phyloP scores from a whole-genome alignment of 2,329 filamentous ascomycete species.

The Didymella glomerata region DNA sequence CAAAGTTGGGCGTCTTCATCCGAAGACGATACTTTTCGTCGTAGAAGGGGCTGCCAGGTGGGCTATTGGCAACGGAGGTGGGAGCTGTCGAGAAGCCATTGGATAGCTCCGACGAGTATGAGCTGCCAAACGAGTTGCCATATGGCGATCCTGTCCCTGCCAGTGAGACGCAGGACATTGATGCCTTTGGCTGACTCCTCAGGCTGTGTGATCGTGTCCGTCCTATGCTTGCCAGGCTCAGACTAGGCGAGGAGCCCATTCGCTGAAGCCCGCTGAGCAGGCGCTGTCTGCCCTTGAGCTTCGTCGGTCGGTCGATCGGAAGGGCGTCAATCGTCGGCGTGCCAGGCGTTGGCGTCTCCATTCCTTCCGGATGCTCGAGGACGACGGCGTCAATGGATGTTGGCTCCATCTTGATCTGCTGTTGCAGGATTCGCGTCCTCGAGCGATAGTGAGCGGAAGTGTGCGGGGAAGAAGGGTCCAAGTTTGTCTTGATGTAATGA shows the following conservation, averaged over 20 bases:
- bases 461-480: constrained; percentile 24
- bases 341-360: constrained; percentile 23
- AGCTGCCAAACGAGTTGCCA: constrained; percentile 62
- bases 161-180: constrained; percentile 71
- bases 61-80: constrained; percentile 60
- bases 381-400: constrained; percentile 51
- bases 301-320: constrained; percentile 59
- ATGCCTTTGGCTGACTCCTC: constrained; percentile 68
- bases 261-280: constrained; percentile 78
- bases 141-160: constrained; percentile 61
- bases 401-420: constrained; percentile 43
- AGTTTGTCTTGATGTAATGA: constrained; percentile 10
- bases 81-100: constrained; percentile 65
- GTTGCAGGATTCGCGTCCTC: constrained; percentile 11
- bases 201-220: constrained; percentile 73
- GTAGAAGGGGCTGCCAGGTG: constrained; percentile 58
- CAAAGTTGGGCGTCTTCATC: constrained; percentile 61
- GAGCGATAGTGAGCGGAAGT: constrained; percentile 14
- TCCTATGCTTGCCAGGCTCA: constrained; percentile 72
- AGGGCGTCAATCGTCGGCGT: constrained; percentile 38
- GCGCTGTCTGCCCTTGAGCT: constrained; percentile 73
- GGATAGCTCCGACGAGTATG: constrained; percentile 65
- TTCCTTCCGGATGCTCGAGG: constrained; percentile 41
- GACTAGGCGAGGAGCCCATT: constrained; percentile 80
- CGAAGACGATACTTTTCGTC: constrained; percentile 65